phyloP scores from a whole-genome alignment of 2,329 filamentous ascomycete genomes.

The Colletotrichum caudatum region DNA sequence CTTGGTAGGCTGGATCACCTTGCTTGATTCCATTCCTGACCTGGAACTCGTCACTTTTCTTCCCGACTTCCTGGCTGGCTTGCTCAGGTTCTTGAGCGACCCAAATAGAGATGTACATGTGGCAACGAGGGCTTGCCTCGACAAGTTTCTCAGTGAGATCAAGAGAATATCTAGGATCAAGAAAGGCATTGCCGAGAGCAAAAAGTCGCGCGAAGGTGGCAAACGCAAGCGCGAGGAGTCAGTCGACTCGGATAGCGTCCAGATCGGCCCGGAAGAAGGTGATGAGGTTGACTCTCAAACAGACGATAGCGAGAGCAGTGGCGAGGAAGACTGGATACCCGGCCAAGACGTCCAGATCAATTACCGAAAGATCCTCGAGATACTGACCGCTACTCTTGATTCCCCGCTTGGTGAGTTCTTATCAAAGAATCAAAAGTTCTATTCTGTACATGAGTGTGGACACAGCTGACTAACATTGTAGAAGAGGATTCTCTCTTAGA shows the following conservation, averaged over 20 bases:
- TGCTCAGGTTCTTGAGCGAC: slow-evolving; percentile 93
- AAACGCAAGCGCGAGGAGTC: slow-evolving; percentile 78
- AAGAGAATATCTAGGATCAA: slow-evolving; percentile 94
- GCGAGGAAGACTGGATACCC: slow-evolving; percentile 95
- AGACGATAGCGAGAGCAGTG: slow-evolving; percentile 69
- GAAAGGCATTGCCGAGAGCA: slow-evolving; percentile 89
- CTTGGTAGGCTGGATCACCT: slow-evolving; percentile 93
- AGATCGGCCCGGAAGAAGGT: slow-evolving; percentile 69
- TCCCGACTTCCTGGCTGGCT: slow-evolving; percentile 88
- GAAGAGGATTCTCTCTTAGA: slow-evolving; percentile 94
- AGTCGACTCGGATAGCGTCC: slow-evolving; percentile 73
- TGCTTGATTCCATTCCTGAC: slow-evolving; percentile 96
- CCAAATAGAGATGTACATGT: slow-evolving; percentile 95
- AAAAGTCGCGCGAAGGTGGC: slow-evolving; percentile 74
- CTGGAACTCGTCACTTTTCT: slow-evolving; percentile 93
- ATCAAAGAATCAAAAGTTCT: not conserved
- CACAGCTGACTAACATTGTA: slow-evolving; percentile 48
- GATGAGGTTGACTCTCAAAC: slow-evolving; percentile 70
- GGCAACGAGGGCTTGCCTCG: slow-evolving; percentile 87
- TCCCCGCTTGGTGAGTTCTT: slow-evolving; percentile 75
- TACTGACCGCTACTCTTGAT: slow-evolving; percentile 89
- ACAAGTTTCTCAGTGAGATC: slow-evolving; percentile 92
- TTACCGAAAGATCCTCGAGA: slow-evolving; percentile 90
- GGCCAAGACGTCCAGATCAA: slow-evolving; percentile 97
- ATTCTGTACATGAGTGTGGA: not conserved